Percentiles rank a stretch among this genome's conserved stretches.
Evolutionary conservation across 805 yeast genomes (phyloP).

Genomic region (Metschnikowia proteae): DNA sequence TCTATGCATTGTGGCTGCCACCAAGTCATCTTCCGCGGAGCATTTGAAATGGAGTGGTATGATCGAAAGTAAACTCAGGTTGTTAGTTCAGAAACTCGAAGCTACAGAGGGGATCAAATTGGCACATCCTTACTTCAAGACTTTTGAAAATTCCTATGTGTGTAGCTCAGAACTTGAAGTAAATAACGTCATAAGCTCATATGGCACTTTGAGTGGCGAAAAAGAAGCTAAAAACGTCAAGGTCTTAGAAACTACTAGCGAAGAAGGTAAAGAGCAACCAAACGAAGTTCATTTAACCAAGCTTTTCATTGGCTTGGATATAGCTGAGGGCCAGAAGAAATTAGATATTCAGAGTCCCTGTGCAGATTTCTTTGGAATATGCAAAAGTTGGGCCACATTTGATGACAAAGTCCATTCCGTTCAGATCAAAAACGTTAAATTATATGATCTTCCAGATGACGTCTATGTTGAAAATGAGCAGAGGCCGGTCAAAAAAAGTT

Average conservation of each 20-base stretch:
- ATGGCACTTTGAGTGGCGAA: constrained; percentile 60
- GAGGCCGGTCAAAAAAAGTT: constrained; percentile 58
- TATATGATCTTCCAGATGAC: constrained; percentile 78
- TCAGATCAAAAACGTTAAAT: constrained; percentile 63
- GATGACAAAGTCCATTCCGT: constrained; percentile 58
- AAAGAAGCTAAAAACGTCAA: too few species aligned
- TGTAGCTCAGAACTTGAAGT: constrained; percentile 51
- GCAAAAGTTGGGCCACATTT: constrained; percentile 69
- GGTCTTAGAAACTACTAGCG: too few species aligned
- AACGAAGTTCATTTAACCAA: constrained; percentile 26
- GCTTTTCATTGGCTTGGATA: constrained; percentile 73
- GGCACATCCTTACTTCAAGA: constrained; percentile 89
- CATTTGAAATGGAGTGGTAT: constrained; percentile 90
- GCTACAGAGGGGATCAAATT: constrained; percentile 65
- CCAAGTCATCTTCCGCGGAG: constrained; percentile 71
- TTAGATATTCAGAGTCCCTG: constrained; percentile 80
- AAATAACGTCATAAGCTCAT: constrained; percentile 52
- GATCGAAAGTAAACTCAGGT: constrained; percentile 82
- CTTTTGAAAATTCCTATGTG: constrained; percentile 35
- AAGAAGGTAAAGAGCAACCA: neutral
- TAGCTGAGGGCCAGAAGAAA: constrained; percentile 17
- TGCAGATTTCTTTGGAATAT: constrained; percentile 76
- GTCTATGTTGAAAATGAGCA: constrained; percentile 73
- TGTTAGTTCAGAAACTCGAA: constrained; percentile 81
- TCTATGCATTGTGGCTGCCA: constrained; percentile 73